These are phyloP conservation scores for Herpetospermum pedunculosum DNA, from an alignment of 306 rosid genomes.

Conservation along the genomic window DNA sequence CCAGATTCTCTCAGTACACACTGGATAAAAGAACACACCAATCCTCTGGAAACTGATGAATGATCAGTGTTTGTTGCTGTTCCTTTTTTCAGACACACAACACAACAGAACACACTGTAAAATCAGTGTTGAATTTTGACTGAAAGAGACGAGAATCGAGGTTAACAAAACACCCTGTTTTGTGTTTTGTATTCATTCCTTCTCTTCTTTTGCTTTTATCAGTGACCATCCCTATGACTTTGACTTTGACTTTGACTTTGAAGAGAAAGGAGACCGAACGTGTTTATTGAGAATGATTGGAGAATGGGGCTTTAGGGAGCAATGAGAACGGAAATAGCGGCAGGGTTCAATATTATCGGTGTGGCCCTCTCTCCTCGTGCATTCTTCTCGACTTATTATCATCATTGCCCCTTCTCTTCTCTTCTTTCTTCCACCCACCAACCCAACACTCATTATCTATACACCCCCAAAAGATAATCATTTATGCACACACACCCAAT, in stretches of 20 bases:
- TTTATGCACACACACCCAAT: not conserved
- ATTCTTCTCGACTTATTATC: not conserved
- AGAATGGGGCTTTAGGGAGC: not conserved
- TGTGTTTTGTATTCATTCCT: not conserved
- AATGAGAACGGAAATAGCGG: not conserved
- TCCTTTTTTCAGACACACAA: not conserved
- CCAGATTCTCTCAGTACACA: too few species aligned
- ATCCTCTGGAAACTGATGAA: not conserved
- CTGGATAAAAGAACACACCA: not conserved
- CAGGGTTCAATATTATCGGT: not conserved
- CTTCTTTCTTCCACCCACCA: not conserved
- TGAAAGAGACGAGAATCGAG: not conserved
- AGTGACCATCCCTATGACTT: too few species aligned
- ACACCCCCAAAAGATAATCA: not conserved
- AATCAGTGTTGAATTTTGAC: not conserved
- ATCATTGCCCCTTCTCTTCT: not conserved
- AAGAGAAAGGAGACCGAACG: not conserved
- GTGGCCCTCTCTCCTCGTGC: not conserved
- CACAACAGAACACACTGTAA: not conserved
- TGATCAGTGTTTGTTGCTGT: not conserved
- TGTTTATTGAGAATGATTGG: constrained; percentile 1
- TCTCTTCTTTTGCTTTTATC: not conserved
- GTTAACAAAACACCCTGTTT: not conserved
- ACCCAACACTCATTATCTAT: not conserved
- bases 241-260: not conserved